Percentiles rank a stretch among this genome's conserved stretches.
Evolutionary conservation across 371 early-diverging fungal species (phyloP).

Genomic region (Mortierella polycephala): DNA sequence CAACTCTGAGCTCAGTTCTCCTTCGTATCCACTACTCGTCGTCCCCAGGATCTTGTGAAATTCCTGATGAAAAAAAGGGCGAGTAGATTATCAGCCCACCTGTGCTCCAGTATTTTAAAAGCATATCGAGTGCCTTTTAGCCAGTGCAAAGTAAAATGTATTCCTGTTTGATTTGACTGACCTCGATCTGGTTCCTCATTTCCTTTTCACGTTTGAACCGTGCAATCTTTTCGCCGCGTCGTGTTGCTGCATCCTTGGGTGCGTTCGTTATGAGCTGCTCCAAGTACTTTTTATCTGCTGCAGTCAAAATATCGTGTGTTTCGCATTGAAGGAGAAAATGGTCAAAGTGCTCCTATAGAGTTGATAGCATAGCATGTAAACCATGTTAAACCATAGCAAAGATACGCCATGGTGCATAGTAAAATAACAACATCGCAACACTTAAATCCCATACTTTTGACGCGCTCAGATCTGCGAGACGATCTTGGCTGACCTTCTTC

Average conservation of each 20-base stretch:
- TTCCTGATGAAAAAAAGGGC: constrained; percentile 9
- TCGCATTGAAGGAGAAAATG: constrained; percentile 70
- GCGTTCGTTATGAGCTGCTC: constrained; percentile 43
- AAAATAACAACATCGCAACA: background rate
- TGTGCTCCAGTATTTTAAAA: background rate
- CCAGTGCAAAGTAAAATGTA: too few relatives aligned
- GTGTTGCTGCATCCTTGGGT: constrained; percentile 56
- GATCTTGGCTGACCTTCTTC: constrained; percentile 62
- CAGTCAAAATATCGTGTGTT: constrained; percentile 66
- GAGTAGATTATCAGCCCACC: too few relatives aligned
- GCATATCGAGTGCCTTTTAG: too few relatives aligned
- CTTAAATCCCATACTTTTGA: constrained; percentile 59
- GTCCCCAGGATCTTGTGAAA: constrained; percentile 55
- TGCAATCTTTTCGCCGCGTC: constrained; percentile 79
- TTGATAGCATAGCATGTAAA: background rate
- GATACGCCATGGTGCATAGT: background rate
- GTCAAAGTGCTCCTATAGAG: constrained; percentile 55
- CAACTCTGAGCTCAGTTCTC: constrained; percentile 62
- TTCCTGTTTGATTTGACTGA: constrained; percentile 1
- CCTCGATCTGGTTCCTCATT: constrained; percentile 65
- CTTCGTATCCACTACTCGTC: constrained; percentile 42
- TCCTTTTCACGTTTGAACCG: constrained; percentile 81
- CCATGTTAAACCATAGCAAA: background rate
- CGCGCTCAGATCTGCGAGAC: constrained; percentile 57
- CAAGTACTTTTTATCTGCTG: constrained; percentile 61